These are phyloP conservation scores for Epichloe baconii DNA, from an alignment of 2,329 filamentous ascomycete species.

Conservation along the genomic window DNA sequence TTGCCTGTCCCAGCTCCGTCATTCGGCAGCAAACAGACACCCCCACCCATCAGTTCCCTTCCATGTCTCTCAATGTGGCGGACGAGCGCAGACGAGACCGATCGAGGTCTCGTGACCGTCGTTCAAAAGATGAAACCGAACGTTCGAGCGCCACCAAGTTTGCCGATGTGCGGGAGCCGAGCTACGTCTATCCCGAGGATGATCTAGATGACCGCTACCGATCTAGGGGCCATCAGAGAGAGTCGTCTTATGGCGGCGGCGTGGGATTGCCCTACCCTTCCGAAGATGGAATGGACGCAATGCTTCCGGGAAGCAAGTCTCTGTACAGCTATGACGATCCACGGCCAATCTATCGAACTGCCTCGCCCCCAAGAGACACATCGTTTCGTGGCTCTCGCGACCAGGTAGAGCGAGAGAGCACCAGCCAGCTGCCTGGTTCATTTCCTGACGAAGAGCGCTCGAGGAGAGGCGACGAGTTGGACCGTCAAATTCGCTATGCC, in stretches of 20 bases:
- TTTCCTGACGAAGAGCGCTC: constrained; percentile 19
- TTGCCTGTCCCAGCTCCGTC: neutral
- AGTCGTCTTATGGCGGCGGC: constrained; percentile 18
- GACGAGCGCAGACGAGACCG: constrained; percentile 31
- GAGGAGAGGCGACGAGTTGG: constrained; percentile 9
- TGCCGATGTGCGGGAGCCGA: constrained; percentile 29
- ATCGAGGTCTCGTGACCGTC: constrained; percentile 28
- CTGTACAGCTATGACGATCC: constrained; percentile 28
- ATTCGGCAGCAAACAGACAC: neutral
- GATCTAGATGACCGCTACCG: constrained; percentile 25
- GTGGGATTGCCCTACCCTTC: constrained; percentile 24
- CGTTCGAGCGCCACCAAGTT: constrained; percentile 18
- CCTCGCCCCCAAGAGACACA: constrained; percentile 21
- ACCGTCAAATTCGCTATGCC: constrained; percentile 13
- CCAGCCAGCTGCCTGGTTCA: constrained; percentile 17
- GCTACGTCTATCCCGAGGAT: constrained; percentile 29
- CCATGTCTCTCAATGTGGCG: constrained; percentile 40
- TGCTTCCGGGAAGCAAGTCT: constrained; percentile 24
- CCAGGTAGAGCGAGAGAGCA: constrained; percentile 18
- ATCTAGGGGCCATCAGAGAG: constrained; percentile 17
- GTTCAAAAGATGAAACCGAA: constrained; percentile 18
- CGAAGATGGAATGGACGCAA: constrained; percentile 23
- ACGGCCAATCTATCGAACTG: constrained; percentile 20
- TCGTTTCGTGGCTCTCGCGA: constrained; percentile 21
- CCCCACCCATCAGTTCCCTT: neutral